phyloP scores from a whole-genome alignment of 2,329 filamentous ascomycete genomes.

The Sarocladiaceae sp. region DNA sequence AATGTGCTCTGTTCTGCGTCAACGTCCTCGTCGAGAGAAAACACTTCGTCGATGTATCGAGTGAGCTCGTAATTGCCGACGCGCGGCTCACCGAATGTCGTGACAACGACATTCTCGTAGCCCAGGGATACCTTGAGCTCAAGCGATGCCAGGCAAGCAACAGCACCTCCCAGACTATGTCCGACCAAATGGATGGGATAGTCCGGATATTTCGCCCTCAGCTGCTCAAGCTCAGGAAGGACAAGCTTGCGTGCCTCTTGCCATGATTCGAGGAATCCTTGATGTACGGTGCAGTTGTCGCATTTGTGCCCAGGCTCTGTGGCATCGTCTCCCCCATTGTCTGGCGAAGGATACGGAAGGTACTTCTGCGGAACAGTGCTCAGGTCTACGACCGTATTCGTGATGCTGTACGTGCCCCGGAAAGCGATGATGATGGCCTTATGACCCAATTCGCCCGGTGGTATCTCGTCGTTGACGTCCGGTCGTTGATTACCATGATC shows the following conservation, averaged over 20 bases:
- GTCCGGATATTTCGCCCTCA: conserved; percentile 56
- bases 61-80: conserved; percentile 53
- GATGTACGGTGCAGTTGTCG: conserved; percentile 84
- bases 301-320: conserved; percentile 51
- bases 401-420: conserved; percentile 87
- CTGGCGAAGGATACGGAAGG: conserved; percentile 68
- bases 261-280: conserved; percentile 86
- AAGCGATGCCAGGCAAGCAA: conserved; percentile 78
- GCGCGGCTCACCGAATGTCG: conserved; percentile 87
- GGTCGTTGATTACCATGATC: conserved; percentile 48
- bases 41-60: conserved; percentile 47
- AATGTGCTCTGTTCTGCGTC: conserved; percentile 41
- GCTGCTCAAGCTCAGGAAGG: conserved; percentile 56
- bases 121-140: conserved; percentile 70
- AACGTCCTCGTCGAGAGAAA: conserved; percentile 32
- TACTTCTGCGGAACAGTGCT: conserved; percentile 87
- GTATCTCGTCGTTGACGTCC: conserved; percentile 11
- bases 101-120: conserved; percentile 68
- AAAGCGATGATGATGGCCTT: conserved; percentile 74
- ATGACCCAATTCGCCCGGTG: conserved; percentile 12
- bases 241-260: conserved; percentile 63
- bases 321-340: conserved; percentile 29
- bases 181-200: conserved; percentile 77
- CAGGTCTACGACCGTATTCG: conserved; percentile 86
- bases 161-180: conserved; percentile 87